These are phyloP conservation scores for Antrodiella citrinella DNA, from an alignment of 768 basidiomycete genomes.

Conservation along the genomic window DNA sequence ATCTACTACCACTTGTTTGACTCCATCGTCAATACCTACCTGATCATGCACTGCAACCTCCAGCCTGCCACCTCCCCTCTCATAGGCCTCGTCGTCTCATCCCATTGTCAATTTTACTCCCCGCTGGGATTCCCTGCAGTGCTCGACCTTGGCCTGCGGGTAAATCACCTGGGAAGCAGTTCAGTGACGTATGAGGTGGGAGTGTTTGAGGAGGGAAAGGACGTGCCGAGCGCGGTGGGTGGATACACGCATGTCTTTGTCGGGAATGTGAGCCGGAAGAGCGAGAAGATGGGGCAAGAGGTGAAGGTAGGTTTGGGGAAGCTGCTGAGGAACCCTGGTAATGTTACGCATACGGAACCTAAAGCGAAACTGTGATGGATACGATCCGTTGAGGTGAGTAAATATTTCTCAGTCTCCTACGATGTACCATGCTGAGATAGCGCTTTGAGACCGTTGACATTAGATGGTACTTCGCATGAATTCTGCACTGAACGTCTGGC, in stretches of 20 bases:
- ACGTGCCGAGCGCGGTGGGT: constrained; percentile 34
- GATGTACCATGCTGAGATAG: no score
- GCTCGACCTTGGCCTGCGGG: constrained; percentile 62
- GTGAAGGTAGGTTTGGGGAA: constrained; percentile 40
- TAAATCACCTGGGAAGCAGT: constrained; percentile 59
- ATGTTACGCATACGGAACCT: no score
- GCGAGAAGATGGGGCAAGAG: constrained; percentile 34
- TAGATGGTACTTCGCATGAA: no score
- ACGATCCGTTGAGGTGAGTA: no score
- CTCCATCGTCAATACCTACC: constrained; percentile 74
- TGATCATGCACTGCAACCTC: constrained; percentile 55
- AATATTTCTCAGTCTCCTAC: no score
- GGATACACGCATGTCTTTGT: constrained; percentile 85
- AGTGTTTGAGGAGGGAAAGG: constrained; percentile 44
- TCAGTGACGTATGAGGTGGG: constrained; percentile 78
- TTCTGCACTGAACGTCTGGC: no score
- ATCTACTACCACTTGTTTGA: constrained; percentile 80
- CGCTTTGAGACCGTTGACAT: no score
- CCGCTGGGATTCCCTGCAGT: constrained; percentile 69
- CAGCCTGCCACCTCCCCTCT: constrained; percentile 39
- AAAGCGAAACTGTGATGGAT: no score
- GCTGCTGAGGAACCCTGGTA: constrained; percentile 24
- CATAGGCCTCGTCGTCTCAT: constrained; percentile 76
- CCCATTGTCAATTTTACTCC: constrained; percentile 68
- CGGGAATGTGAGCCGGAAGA: constrained; percentile 48